Evolutionary conservation across 257 asterid species (phyloP).

Genomic region (Marsdenia floribunda): DNA sequence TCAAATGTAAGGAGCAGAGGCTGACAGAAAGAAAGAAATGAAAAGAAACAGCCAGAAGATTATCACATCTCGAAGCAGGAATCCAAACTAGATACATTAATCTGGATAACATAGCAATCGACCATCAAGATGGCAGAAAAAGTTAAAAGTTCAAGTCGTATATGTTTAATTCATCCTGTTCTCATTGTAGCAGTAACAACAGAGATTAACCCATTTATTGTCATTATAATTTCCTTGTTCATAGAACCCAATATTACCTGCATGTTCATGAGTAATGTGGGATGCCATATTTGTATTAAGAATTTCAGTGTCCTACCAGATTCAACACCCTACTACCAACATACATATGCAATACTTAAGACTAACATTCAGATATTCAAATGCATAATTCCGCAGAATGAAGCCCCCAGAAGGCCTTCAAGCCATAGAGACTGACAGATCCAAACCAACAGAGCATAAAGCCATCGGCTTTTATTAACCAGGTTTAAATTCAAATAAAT

Average conservation of each 20-base stretch:
- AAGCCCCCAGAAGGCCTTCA: too few relatives aligned
- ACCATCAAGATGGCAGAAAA: not conserved
- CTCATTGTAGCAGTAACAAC: not conserved
- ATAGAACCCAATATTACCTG: not conserved
- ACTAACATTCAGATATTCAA: too few relatives aligned
- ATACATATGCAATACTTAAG: too few relatives aligned
- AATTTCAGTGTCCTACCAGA: too few relatives aligned
- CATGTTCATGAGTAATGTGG: too few relatives aligned
- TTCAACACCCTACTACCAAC: too few relatives aligned
- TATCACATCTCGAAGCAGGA: not conserved
- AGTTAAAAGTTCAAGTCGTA: not conserved
- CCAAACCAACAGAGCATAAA: too few relatives aligned
- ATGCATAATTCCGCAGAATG: too few relatives aligned
- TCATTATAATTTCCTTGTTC: not conserved
- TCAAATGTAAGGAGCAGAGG: not conserved
- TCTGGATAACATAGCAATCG: not conserved
- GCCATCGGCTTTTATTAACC: too few relatives aligned
- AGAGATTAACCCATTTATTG: not conserved
- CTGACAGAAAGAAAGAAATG: not conserved
- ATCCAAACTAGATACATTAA: not conserved
- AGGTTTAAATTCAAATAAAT: too few relatives aligned
- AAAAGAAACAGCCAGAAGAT: not conserved
- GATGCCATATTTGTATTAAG: too few relatives aligned
- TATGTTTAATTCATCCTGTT: not conserved
- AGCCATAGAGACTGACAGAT: too few relatives aligned